These are phyloP conservation scores for Sequoia sempervirens DNA, from an alignment of 75 land plant genomes.

Conservation along the genomic window DNA sequence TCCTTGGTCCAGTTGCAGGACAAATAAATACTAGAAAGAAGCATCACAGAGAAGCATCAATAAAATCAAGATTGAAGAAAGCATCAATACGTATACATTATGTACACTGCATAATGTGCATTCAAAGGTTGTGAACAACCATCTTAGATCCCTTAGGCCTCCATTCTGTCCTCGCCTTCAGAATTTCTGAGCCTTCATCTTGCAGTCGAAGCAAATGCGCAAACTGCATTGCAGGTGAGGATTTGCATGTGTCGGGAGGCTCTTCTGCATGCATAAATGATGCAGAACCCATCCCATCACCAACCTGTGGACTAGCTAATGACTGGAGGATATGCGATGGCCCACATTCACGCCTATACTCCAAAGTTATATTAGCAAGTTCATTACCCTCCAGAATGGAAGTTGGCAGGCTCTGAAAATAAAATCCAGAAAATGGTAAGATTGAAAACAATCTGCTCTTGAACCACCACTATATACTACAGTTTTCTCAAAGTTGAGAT, in stretches of 20 bases:
- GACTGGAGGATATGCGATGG: conserved; percentile 32
- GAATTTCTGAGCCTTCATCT: conserved; percentile 11
- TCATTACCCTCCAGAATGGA: conserved; percentile 25
- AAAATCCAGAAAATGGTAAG: conserved; percentile 4
- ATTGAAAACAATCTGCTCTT: neutral
- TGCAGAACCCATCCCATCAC: neutral
- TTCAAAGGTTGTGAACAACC: neutral
- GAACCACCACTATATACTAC: neutral
- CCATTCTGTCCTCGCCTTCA: conserved; percentile 18
- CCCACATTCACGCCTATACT: conserved; percentile 40
- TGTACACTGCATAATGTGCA: conserved; percentile 9
- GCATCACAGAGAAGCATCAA: conserved; percentile 2
- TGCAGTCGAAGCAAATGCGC: conserved; percentile 13
- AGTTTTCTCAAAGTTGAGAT: neutral
- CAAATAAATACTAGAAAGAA: neutral
- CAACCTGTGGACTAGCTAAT: conserved; percentile 24
- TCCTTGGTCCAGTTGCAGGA: conserved; percentile 2
- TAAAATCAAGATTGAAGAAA: conserved; percentile 3
- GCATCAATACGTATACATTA: conserved; percentile 12
- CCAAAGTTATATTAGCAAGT: conserved; percentile 26
- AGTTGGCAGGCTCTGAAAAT: conserved; percentile 27
- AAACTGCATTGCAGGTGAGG: neutral
- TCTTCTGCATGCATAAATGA: neutral
- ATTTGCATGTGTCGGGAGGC: neutral
- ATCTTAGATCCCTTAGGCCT: conserved; percentile 5